Base-by-base conservation (phyloP, 192 early-diverging fungal species). In the Mortierella claussenii region DNA sequence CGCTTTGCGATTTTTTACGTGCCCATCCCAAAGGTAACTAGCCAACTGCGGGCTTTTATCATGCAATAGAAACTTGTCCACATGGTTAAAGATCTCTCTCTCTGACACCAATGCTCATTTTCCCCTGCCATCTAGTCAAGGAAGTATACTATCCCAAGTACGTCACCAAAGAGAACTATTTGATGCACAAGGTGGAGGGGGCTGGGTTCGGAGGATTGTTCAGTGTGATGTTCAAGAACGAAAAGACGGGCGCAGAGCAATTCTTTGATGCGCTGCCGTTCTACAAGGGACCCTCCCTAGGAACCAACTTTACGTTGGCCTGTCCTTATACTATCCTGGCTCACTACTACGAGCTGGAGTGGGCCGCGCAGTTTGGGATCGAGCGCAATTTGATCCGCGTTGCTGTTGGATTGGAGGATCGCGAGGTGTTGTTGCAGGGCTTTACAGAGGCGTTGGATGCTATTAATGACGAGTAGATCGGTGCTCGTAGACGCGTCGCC, bases 311-410 rank as follows among this genome's bases (percentile, higher is more conserved):
- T 60, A 98, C 97, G 18, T 83, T 98, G 49, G 93, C 89, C 3
- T 93, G 92, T 60, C 96, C 97, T 2, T 98, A 98, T 69, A 95
- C 96, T 0, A 93, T 98, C 21, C 67, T 98, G n/a, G 97, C 95
- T 10, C 97, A 98, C 73, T 98, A 93, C 79, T 81, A 80, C 28
- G 97, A 98, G 79, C 81, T 97, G 17, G 96, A 97, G 27, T 98
- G 97, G 97, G 97, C 95, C 18, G 86, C 82, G 2, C 68, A 85
- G 55, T 97, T 74, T 75, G 93, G 93, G 32, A 95, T 98, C 44
- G 70, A 79, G 6, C 75, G 86, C 11, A 71, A 91, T 46, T 79
- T 98, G 21, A 81, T 98, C 55, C 87, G 97, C 37, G 87, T 97
- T 28, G 95, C 93, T 73, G 91, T 98, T 30, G 97, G 97, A 4